Percentiles rank a stretch among this genome's conserved stretches.
Conservation (phyloP, 805 yeast species). For the Sungouiozyma ichnusensis region DNA sequence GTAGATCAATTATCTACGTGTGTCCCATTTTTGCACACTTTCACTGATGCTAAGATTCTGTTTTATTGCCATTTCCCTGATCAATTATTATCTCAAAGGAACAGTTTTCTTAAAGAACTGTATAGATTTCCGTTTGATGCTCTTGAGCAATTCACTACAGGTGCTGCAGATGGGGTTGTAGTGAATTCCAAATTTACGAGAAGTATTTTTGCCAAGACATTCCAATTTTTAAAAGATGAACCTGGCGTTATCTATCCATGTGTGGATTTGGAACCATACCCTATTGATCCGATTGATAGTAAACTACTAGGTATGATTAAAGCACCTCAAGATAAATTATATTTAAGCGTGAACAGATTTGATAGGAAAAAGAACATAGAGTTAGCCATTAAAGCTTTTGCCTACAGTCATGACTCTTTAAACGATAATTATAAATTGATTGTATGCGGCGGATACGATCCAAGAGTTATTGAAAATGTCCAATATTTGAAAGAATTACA, state of each 20-base stretch:
- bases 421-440: conserved; percentile 39
- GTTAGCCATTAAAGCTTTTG: conserved; percentile 64
- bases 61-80: conserved; percentile 98
- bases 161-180: conserved; percentile 63
- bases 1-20: conserved; percentile 86
- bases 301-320: conserved; percentile 11
- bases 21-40: conserved; percentile 49
- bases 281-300: conserved; percentile 11
- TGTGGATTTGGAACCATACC: conserved; percentile 41
- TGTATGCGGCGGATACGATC: conserved; percentile 88
- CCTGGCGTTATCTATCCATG: conserved; percentile 42
- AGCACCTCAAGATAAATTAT: conserved; percentile 24
- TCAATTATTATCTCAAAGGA: conserved; percentile 56
- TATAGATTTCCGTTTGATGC: conserved; percentile 78
- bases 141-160: conserved; percentile 74
- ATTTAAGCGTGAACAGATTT: conserved; percentile 78
- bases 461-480: conserved; percentile 63
- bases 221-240: conserved; percentile 30
- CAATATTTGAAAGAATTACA: conserved; percentile 56
- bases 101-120: conserved; percentile 42
- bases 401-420: conserved; percentile 28
- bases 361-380: conserved; percentile 78
- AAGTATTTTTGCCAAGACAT: conserved; percentile 54
- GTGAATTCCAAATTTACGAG: conserved; percentile 86
- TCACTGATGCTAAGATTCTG: conserved; percentile 40